These are phyloP conservation scores for Oryza glaberrima DNA, from an alignment of 176 grass and related monocot species.

Conservation along the genomic window DNA sequence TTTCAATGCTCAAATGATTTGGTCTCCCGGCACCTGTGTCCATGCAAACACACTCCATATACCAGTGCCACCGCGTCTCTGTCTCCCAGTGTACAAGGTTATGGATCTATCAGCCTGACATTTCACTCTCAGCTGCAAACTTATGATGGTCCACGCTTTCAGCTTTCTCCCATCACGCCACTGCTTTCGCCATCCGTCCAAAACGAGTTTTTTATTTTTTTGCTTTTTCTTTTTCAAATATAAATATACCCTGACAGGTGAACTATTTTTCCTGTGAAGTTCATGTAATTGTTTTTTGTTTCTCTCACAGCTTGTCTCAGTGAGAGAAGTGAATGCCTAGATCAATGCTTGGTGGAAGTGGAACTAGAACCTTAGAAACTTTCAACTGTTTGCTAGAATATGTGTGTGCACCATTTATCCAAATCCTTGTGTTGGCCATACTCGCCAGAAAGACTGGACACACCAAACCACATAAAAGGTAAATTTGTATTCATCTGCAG, in stretches of 20 bases:
- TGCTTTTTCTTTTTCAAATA: not conserved
- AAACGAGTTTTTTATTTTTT: not conserved
- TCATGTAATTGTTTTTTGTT: not conserved
- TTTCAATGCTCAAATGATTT: slow-evolving; percentile 1
- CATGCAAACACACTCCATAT: not conserved
- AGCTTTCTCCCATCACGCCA: not conserved
- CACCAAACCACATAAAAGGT: slow-evolving; percentile 40
- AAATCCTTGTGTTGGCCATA: not conserved
- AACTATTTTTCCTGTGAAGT: not conserved
- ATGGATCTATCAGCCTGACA: not conserved
- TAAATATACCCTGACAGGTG: not conserved
- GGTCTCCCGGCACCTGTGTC: not conserved
- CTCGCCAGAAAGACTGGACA: not conserved
- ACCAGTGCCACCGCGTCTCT: not conserved
- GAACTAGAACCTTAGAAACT: slow-evolving; percentile 19
- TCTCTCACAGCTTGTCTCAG: not conserved
- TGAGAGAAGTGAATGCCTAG: not conserved
- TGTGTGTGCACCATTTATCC: not conserved
- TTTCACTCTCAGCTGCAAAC: not conserved
- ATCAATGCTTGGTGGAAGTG: not conserved
- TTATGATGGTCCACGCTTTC: not conserved
- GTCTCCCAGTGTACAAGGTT: not conserved
- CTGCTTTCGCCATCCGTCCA: not conserved
- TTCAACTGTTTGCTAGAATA: not conserved
- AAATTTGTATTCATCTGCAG: slow-evolving; percentile 38